Evolutionary conservation across 129 eudicot genomes (phyloP).

Genomic region (Glebionis coronaria): DNA sequence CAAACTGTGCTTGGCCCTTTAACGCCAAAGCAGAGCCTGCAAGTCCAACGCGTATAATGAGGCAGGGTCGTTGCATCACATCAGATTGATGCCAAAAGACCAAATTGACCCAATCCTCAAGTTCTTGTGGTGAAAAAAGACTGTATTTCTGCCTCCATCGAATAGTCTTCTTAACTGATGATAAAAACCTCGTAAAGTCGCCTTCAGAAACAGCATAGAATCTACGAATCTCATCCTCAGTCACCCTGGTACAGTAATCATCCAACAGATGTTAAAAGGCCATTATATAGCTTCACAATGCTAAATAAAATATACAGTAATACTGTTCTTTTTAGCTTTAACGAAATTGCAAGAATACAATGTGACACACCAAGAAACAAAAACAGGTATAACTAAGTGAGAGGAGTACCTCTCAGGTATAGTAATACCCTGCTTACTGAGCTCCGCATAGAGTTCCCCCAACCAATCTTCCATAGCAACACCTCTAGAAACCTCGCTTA

Average conservation of each 20-base stretch:
- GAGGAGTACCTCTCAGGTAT: conserved; percentile 63
- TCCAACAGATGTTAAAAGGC: neutral
- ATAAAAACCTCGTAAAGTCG: conserved; percentile 45
- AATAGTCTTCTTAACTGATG: conserved; percentile 61
- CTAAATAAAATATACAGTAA: no score
- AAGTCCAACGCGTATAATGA: conserved; percentile 57
- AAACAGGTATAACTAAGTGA: neutral
- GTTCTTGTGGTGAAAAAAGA: conserved; percentile 59
- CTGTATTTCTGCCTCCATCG: conserved; percentile 64
- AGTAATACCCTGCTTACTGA: conserved; percentile 56
- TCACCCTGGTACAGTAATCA: conserved; percentile 43
- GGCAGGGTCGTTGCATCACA: conserved; percentile 51
- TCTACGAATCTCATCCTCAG: conserved; percentile 57
- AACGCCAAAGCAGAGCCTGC: conserved; percentile 47
- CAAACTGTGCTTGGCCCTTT: conserved; percentile 47
- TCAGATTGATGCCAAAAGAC: conserved; percentile 82
- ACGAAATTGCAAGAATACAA: no score
- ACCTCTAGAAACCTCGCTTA: conserved; percentile 23
- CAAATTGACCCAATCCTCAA: conserved; percentile 52
- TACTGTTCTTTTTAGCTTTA: no score
- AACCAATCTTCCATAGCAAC: conserved; percentile 43
- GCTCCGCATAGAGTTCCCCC: conserved; percentile 45
- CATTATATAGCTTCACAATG: no score
- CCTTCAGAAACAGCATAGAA: conserved; percentile 58
- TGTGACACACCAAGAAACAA: conserved; percentile 14